Base-by-base conservation (phyloP, 805 yeast genomes). In the Suhomyces sp. region DNA sequence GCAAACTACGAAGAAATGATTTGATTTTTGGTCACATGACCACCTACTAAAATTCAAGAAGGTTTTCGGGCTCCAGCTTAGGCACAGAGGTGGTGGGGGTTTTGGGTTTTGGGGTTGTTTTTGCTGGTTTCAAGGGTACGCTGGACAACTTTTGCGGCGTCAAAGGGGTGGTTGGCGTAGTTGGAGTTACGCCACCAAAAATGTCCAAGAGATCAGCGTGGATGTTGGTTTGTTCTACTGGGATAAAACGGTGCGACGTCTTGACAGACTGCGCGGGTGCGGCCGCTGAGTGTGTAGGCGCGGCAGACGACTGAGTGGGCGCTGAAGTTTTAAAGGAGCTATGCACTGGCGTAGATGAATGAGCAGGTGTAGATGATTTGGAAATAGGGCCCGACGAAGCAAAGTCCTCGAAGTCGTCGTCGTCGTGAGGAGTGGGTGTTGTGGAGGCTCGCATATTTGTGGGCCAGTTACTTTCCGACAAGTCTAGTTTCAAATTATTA, bases 381-480 rank as follows among this genome's bases (percentile, higher is more conserved):
- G 31, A 27, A 12, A 27, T 27, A 27, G 31, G 31, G n/a, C 31
- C 55, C 1, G 62, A 54, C 5, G 63, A 54, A 2, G 58, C 52
- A 46, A 65, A 65, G 10, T 61, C 67, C 7, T 60, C 59, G 48
- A 64, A 62, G 10, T 63, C 69, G 39, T 21, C 46, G 5, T 47
- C 46, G 2, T 31, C 35, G 6, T 44, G 35, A 6, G 35, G 35
- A n/a, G 35, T 31, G 15, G 35, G 31, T 12, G 31, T 27, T 12
- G 31, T 6, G 35, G 35, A 13, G 17, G 31, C n/a, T 12, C 17
- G 35, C 35, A 31, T 31, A n/a, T 6, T n/a, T 31, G 13, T 17
- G 3, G 35, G 35, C 35, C 35, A 31, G 35, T n/a, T 31, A 4
- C 35, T 31, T n/a, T 31, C 35, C 2, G 31, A 27, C 15, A 31